A percentile compares a stretch with the other conserved stretches of the same genome.
Evolutionary conservation across 2,329 filamentous ascomycete genomes (phyloP).

Genomic region (Drechslera avenae): DNA sequence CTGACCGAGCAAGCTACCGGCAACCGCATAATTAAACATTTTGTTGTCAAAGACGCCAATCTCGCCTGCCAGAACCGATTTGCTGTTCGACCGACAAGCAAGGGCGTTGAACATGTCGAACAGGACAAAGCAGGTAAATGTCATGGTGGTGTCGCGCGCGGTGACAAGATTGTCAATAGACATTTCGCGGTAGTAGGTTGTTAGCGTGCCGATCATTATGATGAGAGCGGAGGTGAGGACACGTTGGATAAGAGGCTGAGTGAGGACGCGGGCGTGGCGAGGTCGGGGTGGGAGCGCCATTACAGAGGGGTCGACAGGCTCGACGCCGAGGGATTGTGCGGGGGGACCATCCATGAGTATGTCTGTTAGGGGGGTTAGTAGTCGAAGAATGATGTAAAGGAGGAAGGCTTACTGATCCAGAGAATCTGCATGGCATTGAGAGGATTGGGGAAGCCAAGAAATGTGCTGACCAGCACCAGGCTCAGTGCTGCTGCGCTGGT

Average conservation of each 20-base stretch:
- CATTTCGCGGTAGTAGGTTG: conserved; percentile 93
- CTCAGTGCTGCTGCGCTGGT: conserved; percentile 93
- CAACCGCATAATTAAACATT: conserved; percentile 96
- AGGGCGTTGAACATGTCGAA: conserved; percentile 99
- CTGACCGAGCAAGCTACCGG: conserved; percentile 82
- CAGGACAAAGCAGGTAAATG: conserved; percentile 97
- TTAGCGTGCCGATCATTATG: conserved; percentile 91
- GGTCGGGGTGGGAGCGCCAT: conserved; percentile 89
- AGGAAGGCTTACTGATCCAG: conserved; percentile 84
- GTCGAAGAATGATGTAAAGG: neutral
- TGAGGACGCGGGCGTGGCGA: conserved; percentile 89
- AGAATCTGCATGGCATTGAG: conserved; percentile 99
- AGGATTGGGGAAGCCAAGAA: conserved; percentile 90
- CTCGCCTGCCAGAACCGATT: conserved; percentile 86
- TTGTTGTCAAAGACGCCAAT: conserved; percentile 81
- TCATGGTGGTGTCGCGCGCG: conserved; percentile 97
- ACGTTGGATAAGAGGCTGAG: conserved; percentile 76
- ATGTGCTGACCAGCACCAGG: conserved; percentile 89
- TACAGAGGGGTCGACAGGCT: conserved; percentile 90
- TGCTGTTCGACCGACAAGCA: conserved; percentile 87
- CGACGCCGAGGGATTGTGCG: conserved; percentile 94
- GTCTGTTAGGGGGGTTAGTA: conserved; percentile 61
- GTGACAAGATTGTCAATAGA: conserved; percentile 79
- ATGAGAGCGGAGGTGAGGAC: conserved; percentile 86
- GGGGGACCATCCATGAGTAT: conserved; percentile 99